Base-by-base conservation (phyloP, 2,329 filamentous ascomycete species). In the Monosporascus sp. region DNA sequence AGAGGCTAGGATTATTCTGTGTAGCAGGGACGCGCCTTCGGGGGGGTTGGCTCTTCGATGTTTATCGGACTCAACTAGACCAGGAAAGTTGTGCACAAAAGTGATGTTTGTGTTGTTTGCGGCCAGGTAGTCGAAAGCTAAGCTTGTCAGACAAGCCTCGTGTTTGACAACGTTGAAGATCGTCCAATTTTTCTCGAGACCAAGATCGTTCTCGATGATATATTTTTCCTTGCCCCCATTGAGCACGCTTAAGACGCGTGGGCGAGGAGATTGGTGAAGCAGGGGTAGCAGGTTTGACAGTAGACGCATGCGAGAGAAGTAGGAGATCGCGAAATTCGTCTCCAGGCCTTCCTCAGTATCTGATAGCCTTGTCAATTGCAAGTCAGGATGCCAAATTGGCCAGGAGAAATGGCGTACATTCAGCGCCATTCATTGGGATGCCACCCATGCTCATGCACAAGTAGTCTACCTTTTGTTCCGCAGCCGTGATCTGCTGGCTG, bases 291-390 rank as follows among this genome's bases (percentile, higher is more conserved):
- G 61, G 40, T 68, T 68, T 7, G 53, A 59, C 26, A 66, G 51
- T 8, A 70, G 51, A 3, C 68, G 63, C 6, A 67, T 46, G 22
- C 69, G 64, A 3, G 65, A 56, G 52, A 64, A 70, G 59, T 68
- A 71, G 4, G 64, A 63, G 11, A 72, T 46, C 3, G 65, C 53
- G 35, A 67, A 55, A 40, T 52, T 59, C 3, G 51, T 41, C n/a
- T 72, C 62, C 4, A 72, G 60, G 31, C 62, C 63, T 54, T 72
- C 69, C 9, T 52, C 38, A 1, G 68, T 71, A 50, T 67, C 67
- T 65, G n/a, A 38, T 19, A 24, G 26, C 6, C 24, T 27, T 11
- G 41, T 26, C 27, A 52, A 14, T 2, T 7, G 6, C 11, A 22
- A 2, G 27, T 5, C 17, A 19, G 14, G 4, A n/a, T 24, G 5